A percentile compares a stretch with the other conserved stretches of the same genome.
Conservation (phyloP, 805 yeast genomes). For the Wickerhamiella alocasiicola region DNA sequence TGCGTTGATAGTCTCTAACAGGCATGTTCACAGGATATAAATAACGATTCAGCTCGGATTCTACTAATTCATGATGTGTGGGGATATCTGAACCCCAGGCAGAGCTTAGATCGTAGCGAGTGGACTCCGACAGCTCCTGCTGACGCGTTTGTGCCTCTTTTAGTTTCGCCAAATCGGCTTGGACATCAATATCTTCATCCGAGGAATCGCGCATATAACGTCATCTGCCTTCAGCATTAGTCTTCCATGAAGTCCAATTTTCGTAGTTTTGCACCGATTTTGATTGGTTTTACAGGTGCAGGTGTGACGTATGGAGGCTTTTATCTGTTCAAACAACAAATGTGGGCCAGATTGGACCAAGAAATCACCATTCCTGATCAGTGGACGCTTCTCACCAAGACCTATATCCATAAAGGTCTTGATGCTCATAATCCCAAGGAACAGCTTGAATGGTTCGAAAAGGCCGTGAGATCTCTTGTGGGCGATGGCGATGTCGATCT, state of each 20-base stretch:
- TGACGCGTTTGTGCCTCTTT: neutral
- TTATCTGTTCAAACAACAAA: conserved; percentile 15
- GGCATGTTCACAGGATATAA: conserved; percentile 79
- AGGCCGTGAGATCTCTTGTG: conserved; percentile 20
- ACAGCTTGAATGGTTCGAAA: conserved; percentile 16
- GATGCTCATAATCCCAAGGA: conserved; percentile 7
- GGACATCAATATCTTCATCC: neutral
- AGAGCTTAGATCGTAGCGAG: neutral
- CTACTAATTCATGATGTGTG: conserved; percentile 34
- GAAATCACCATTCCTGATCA: conserved; percentile 14
- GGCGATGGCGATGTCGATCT: conserved; percentile 18
- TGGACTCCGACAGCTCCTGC: neutral
- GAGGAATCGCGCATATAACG: neutral
- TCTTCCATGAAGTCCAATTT: conserved; percentile 8
- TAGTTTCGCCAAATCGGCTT: neutral
- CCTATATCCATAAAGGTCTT: conserved; percentile 16
- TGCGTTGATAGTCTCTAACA: conserved; percentile 77
- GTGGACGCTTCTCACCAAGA: conserved; percentile 18
- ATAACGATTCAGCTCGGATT: conserved; percentile 34
- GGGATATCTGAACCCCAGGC: neutral
- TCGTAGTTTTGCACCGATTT: conserved; percentile 8
- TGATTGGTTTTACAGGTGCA: conserved; percentile 18
- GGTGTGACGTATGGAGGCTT: conserved; percentile 15
- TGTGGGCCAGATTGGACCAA: conserved; percentile 4
- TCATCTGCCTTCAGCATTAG: neutral